Evolutionary conservation across 208 protist genomes (phyloP), one percentile per base, ranked within the genome.

Genomic region (Leishmania arabica): DNA sequence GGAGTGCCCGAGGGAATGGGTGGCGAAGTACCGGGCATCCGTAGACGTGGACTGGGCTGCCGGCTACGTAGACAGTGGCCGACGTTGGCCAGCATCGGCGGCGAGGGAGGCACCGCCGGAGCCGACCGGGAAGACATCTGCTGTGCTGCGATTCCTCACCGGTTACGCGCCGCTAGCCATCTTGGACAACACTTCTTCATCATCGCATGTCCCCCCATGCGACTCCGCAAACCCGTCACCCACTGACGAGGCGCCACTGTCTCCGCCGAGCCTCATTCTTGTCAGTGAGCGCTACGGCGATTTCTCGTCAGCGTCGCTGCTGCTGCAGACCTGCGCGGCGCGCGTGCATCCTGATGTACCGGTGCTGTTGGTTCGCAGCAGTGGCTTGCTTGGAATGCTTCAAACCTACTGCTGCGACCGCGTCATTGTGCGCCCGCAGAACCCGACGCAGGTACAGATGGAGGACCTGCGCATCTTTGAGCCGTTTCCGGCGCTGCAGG

Each of bases 401-500:
- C 94, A 98, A 77, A 80, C 97, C 27, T 88, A 93, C 69, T 75
- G 82, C 54, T 37, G 77, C 21, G 85, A 94, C 56, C 86, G 86
- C 13, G 76, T 93, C 37, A 82, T 97, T 56, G 80, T 91, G 66
- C 60, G 89, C 1, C 82, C 91, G 2, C 86, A 91, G 64, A 86
- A 87, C 53, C 86, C 90, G 47, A 81, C 72, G 7, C 84, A 90
- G 54, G 83, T 81, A 37, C 68, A 80, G 49, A 88, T 97, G 69
- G 84, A 89, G 37, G 98, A 99, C 80, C 89, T 99, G 81, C 93
- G 98, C 78, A 85, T 99, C 2, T 92, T 93, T 51, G 85, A 93
- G 68, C 97, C 97, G 21, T 99, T 98, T 79, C 89, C 92, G 6
- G 89, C 73, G n/a, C 83, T 99, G 24, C 34, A 90, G 49, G 56